Percentiles rank a stretch among this genome's conserved stretches.
Conservation (phyloP, 179 eudicot genomes). For the Beta macrorhiza region DNA sequence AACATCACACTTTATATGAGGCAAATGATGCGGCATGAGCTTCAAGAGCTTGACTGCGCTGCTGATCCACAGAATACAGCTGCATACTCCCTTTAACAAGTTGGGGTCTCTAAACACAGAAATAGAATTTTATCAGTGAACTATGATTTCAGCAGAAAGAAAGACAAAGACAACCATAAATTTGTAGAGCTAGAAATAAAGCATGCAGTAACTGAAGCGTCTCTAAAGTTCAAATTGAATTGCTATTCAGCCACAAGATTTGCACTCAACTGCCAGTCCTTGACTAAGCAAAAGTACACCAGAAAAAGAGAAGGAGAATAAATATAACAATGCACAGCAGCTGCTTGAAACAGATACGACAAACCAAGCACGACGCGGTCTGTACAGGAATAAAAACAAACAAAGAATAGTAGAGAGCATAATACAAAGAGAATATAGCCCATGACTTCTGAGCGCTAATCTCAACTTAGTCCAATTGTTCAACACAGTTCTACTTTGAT, state of each 20-base stretch:
- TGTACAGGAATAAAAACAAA: background rate
- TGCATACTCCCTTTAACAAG: slow-evolving; percentile 97
- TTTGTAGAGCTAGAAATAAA: background rate
- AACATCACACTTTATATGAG: slow-evolving; percentile 51
- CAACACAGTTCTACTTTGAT: background rate
- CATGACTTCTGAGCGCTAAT: background rate
- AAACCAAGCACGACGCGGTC: background rate
- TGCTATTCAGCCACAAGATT: background rate
- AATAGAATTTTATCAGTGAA: background rate
- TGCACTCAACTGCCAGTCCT: background rate
- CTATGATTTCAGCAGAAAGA: background rate
- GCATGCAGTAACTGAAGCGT: background rate
- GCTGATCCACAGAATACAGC: slow-evolving; percentile 91
- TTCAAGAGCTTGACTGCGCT: slow-evolving; percentile 97
- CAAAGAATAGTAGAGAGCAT: background rate
- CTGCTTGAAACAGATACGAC: background rate
- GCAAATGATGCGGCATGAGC: slow-evolving; percentile 99
- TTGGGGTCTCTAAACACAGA: slow-evolving; percentile 68
- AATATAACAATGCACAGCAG: background rate
- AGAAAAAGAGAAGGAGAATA: background rate
- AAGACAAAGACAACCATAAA: background rate
- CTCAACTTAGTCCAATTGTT: background rate
- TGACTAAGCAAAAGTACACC: background rate
- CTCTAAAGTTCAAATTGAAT: background rate
- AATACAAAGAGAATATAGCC: background rate